phyloP scores from a whole-genome alignment of 768 basidiomycete species.

The Boletus huronensis region DNA sequence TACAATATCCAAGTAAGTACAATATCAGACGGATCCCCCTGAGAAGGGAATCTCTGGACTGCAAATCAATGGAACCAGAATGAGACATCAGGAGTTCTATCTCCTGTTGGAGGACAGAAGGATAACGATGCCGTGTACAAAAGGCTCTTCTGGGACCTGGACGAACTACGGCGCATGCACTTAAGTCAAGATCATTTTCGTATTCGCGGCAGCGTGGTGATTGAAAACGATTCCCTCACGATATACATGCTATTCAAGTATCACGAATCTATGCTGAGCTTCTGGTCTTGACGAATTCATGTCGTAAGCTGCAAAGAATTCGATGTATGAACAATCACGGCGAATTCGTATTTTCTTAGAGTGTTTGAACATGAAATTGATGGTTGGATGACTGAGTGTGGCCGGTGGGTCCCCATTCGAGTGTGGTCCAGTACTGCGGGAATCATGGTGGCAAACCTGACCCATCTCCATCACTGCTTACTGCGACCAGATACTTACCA shows the following conservation, averaged over 20 bases:
- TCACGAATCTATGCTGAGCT: not conserved
- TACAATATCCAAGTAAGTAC: conserved; percentile 38
- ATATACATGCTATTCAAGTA: not conserved
- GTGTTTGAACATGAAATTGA: not conserved
- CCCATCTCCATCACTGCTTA: not conserved
- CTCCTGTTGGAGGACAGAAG: not conserved
- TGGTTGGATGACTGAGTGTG: not conserved
- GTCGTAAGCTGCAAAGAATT: not conserved
- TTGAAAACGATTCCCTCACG: not conserved
- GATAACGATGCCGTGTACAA: not conserved
- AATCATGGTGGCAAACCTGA: too few species aligned
- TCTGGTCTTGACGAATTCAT: not conserved
- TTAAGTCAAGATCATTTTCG: not conserved
- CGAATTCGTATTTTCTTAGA: not conserved
- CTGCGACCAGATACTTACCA: not conserved
- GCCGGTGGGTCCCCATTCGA: not conserved
- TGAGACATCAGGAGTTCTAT: conserved; percentile 29
- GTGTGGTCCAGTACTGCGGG: too few species aligned
- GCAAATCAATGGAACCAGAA: conserved; percentile 44
- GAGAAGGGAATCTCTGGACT: conserved; percentile 42
- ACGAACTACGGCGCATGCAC: conserved; percentile 53
- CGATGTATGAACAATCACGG: not conserved
- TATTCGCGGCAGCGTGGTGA: not conserved
- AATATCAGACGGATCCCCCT: too few species aligned
- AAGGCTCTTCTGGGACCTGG: conserved; percentile 54